These are phyloP conservation scores for Diversispora epigaea DNA, from an alignment of 192 early-diverging fungal genomes.

Conservation along the genomic window DNA sequence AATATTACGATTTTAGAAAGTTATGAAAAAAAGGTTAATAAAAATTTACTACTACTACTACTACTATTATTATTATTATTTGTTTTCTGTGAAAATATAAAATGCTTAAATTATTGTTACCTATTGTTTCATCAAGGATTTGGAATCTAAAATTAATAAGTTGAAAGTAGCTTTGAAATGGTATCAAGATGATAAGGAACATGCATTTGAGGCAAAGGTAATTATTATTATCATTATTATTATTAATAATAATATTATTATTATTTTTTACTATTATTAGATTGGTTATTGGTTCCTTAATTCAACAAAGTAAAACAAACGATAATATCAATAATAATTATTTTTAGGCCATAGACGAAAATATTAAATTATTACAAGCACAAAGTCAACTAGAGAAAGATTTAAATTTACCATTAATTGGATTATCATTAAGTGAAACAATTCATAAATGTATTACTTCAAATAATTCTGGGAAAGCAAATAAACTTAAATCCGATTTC, in stretches of 20 bases:
- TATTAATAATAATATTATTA: too few species aligned
- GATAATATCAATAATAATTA: neutral
- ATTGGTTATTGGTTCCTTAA: too few species aligned
- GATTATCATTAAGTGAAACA: constrained; percentile 81
- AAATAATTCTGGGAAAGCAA: constrained; percentile 70
- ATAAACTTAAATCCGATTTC: constrained; percentile 80
- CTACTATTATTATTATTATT: neutral
- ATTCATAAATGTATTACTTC: constrained; percentile 74
- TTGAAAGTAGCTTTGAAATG: constrained; percentile 71
- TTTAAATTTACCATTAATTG: constrained; percentile 60
- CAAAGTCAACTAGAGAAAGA: constrained; percentile 80
- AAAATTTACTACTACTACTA: neutral
- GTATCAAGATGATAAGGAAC: constrained; percentile 71
- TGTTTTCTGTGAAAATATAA: too few species aligned
- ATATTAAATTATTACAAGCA: constrained; percentile 68
- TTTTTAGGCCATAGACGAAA: constrained; percentile 76
- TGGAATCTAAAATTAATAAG: constrained; percentile 60
- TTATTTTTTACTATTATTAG: neutral
- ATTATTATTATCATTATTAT: neutral
- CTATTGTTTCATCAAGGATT: constrained; percentile 41
- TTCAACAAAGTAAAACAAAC: too few species aligned
- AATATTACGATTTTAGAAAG: constrained; percentile 55
- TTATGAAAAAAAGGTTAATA: constrained; percentile 43
- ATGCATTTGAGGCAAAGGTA: constrained; percentile 73
- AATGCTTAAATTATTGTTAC: too few species aligned